These are phyloP conservation scores for Triangularia verruculosa DNA, from an alignment of 2,329 filamentous ascomycete genomes.

Conservation along the genomic window DNA sequence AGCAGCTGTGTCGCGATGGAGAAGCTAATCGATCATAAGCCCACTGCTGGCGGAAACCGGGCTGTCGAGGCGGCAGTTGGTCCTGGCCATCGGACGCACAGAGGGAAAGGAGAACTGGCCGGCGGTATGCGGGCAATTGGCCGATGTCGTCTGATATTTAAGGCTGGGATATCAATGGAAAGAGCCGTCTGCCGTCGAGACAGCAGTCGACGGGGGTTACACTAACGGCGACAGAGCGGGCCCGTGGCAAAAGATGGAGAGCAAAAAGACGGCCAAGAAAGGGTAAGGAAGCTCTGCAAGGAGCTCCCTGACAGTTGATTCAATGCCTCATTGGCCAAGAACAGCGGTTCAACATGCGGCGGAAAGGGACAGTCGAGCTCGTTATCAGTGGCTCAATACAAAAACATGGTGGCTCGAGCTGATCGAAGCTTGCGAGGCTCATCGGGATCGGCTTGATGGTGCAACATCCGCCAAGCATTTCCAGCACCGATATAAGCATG, in stretches of 20 bases:
- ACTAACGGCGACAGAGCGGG: background rate
- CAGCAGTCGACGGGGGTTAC: background rate
- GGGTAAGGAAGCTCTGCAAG: background rate
- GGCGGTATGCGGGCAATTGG: background rate
- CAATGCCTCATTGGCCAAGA: background rate
- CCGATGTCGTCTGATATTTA: background rate
- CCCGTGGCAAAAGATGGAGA: background rate
- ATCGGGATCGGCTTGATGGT: background rate
- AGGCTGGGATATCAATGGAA: background rate
- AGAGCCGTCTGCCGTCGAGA: background rate
- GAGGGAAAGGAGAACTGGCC: background rate
- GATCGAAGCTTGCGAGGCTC: background rate
- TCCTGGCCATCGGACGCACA: conserved; percentile 3
- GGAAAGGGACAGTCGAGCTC: background rate
- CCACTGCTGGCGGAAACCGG: background rate
- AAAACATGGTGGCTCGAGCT: background rate
- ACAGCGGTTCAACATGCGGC: background rate
- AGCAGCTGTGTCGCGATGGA: background rate
- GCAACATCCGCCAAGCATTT: background rate
- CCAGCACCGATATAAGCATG: background rate
- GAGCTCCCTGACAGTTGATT: background rate
- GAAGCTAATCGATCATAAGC: background rate
- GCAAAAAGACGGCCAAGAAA: background rate
- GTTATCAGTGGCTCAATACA: background rate
- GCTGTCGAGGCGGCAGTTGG: background rate